Evolutionary conservation across 2,329 filamentous ascomycete species (phyloP), one percentile per base, ranked within the genome.

Genomic region (Raffaelea ambrosiae): DNA sequence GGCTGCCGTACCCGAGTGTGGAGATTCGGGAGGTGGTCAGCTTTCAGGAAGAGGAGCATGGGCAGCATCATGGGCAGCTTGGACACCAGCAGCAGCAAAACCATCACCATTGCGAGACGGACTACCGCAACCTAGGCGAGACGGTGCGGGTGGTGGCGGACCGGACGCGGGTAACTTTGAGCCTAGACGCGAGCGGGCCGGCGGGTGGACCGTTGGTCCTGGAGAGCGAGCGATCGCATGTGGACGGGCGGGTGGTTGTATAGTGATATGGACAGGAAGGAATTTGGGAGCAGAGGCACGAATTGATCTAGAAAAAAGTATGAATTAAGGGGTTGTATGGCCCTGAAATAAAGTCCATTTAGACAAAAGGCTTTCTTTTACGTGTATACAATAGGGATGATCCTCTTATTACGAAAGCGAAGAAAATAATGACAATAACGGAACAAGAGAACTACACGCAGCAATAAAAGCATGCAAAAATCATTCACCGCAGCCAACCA

Each of bases 111-210:
- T 88, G 83, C 59, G 90, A 97, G 67, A 84, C 86, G 13, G 87
- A 96, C 60, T 86, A 84, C 57, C 73, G 79, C 56, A 93, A 88
- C 59, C 71, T 87, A 49, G 87, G 84, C 0, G 84, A 93, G 68
- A 83, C 81, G 36, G 75, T 96, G 1, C 67, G 83, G 44, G 86
- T 95, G 2, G 74, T 89, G 20, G 76, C 81, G 14, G 82, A 90
- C 66, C 70, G 86, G 47, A 73, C 68, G 52, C 80, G 78, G 55
- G 86, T 88, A 29, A 95, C 86, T 1, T 73, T 91, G 21, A 86
- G 80, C 54, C 62, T 88, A 23, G 84, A 86, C 61, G 73, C 80
- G 1, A 83, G 81, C 51, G 83, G 82, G 0, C 73, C 75, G 1
- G 76, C 76, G 2, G 83, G 81, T 1, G 81, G 81, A 0, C 81